A percentile compares a stretch with the other conserved stretches of the same genome.
These are phyloP conservation scores for Quercus wislizeni DNA, from an alignment of 306 rosid genomes.

Conservation along the genomic window DNA sequence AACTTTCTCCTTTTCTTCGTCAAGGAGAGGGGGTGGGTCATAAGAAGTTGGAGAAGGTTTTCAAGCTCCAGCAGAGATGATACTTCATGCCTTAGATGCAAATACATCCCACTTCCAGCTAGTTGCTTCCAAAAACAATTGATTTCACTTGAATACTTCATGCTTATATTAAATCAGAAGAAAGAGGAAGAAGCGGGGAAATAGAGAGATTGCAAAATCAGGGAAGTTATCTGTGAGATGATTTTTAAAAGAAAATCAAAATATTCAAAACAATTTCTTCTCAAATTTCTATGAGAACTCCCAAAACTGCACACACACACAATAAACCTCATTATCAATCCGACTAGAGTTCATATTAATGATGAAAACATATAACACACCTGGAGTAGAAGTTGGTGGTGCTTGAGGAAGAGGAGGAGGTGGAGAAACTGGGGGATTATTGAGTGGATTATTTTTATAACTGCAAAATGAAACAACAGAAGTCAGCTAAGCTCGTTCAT, in stretches of 20 bases:
- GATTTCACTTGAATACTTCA: neutral
- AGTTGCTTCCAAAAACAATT: neutral
- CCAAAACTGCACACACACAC: too few relatives aligned
- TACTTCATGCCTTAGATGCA: neutral
- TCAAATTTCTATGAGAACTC: too few relatives aligned
- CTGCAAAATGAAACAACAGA: conserved; percentile 41
- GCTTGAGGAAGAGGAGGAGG: conserved; percentile 42
- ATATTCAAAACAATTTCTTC: neutral
- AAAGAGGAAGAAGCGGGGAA: neutral
- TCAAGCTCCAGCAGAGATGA: neutral
- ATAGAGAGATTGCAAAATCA: neutral
- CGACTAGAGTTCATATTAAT: neutral
- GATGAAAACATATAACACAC: conserved; percentile 27
- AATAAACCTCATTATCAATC: neutral
- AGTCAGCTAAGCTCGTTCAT: conserved; percentile 19
- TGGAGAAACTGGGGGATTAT: conserved; percentile 16
- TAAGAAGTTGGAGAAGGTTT: neutral
- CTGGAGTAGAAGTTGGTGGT: conserved; percentile 34
- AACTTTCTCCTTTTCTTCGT: neutral
- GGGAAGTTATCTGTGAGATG: neutral
- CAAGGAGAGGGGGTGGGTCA: neutral
- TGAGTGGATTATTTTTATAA: conserved; percentile 49
- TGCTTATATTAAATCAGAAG: neutral
- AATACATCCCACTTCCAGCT: too few relatives aligned
- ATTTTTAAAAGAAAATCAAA: neutral